Base-by-base conservation (phyloP, 164 flowering plant species). In the Vitis labrusca region DNA sequence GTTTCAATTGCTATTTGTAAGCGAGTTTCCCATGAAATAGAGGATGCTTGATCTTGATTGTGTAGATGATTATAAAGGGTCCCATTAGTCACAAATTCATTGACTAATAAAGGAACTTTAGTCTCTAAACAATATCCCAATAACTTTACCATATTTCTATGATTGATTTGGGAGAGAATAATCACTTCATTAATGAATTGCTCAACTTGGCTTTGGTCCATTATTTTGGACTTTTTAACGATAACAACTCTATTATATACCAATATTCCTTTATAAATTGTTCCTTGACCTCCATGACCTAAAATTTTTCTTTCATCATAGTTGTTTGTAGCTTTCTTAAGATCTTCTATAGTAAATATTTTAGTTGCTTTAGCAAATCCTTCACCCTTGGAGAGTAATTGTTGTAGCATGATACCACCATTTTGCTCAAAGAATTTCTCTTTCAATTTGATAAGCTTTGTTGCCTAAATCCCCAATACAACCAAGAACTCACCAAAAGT, bases 151-250 rank as follows among this genome's bases (percentile, higher is more conserved):
- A 80, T 82, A 56, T 84, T 79, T 14, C 80, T 72, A 58, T 83
- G 91, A 58, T 85, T 83, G 71, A 82, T 76, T 72, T 80, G 87
- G 30, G 80, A 78, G 49, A 85, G 80, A 10, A 86, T 74, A 2
- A 80, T 70, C 15, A 86, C 80, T 60, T 86, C 85, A 51, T 81
- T 87, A n/a, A 82, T 77, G 71, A 86, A 86, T 65, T 84, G 80
- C 53, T 84, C 77, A 10, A 73, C 69, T 66, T 84, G 87, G 59
- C 49, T 68, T 27, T 75, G 69, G 65, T 78, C 84, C 11, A 79
- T 73, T 13, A 75, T 55, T 61, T 77, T 85, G 23, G 89, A 82
- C 68, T 76, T 85, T 74, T 85, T 85, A 5, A 87, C 78, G 15
- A 87, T 87, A 7, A 82, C 83, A 2, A 59, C 11, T 3, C 57